Percentiles rank a stretch among this genome's conserved stretches.
Conservation (phyloP, 768 basidiomycete species). For the Tubosaeta brunneosetosa region DNA sequence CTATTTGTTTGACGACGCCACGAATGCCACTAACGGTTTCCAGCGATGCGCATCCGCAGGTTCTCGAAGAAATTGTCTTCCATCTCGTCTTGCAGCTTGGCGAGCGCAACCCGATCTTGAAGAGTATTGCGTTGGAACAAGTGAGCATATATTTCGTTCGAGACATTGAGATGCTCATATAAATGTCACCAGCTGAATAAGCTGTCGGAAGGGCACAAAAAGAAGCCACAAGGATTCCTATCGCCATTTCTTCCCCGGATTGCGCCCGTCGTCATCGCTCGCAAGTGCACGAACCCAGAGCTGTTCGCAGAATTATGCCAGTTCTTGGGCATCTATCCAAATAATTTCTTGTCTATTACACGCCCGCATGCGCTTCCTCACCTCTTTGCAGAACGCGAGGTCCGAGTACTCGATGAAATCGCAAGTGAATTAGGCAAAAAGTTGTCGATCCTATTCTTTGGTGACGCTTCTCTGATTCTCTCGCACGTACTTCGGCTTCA, state of each 20-base stretch:
- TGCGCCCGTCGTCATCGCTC: constrained; percentile 58
- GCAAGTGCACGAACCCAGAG: constrained; percentile 53
- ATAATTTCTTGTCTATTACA: constrained; percentile 61
- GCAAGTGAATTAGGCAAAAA: constrained; percentile 45
- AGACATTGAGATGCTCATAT: not conserved
- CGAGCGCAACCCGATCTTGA: constrained; percentile 62
- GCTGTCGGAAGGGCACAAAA: constrained; percentile 54
- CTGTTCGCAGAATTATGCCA: constrained; percentile 62
- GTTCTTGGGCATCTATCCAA: constrained; percentile 54
- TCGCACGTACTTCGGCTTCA: constrained; percentile 62
- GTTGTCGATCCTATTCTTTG: constrained; percentile 48
- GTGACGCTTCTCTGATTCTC: constrained; percentile 57
- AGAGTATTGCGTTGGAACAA: constrained; percentile 64
- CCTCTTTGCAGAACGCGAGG: constrained; percentile 60
- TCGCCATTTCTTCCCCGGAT: constrained; percentile 67
- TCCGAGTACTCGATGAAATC: constrained; percentile 57
- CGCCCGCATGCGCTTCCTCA: constrained; percentile 62
- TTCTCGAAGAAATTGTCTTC: constrained; percentile 56
- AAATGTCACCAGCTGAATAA: constrained; percentile 45
- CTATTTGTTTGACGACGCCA: not conserved
- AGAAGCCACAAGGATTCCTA: constrained; percentile 60
- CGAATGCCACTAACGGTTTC: constrained; percentile 4
- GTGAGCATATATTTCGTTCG: constrained; percentile 32
- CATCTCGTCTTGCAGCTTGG: constrained; percentile 66
- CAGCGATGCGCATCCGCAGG: constrained; percentile 46